Conservation (phyloP, 345 rosid genomes). For the Citrus mangshanensis region DNA sequence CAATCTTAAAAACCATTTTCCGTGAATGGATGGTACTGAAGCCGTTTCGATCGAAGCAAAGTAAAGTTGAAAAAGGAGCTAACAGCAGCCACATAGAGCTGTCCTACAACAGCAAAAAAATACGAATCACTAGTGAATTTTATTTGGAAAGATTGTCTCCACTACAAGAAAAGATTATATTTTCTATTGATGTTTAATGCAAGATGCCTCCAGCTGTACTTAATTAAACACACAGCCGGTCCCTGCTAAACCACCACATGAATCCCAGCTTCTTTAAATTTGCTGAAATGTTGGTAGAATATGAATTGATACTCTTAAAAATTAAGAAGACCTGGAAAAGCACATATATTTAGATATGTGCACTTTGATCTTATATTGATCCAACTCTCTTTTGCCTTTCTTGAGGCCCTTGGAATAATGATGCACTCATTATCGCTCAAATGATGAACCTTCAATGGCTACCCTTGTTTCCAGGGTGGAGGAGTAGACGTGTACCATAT, state of each 20-base stretch:
- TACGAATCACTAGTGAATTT: not conserved
- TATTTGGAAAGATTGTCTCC: not conserved
- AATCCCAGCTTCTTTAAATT: no score
- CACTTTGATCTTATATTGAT: not conserved
- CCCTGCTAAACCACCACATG: no score
- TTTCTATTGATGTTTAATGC: no score
- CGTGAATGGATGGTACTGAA: no score
- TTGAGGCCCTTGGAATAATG: not conserved
- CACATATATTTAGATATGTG: no score
- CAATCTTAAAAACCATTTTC: no score
- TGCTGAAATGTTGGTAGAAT: not conserved
- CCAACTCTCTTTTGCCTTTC: conserved; percentile 1
- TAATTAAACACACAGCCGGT: not conserved
- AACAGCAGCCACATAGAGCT: not conserved
- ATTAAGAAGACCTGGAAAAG: not conserved
- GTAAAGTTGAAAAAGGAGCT: no score
- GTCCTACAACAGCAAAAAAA: not conserved
- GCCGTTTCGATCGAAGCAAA: no score
- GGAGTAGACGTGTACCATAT: not conserved
- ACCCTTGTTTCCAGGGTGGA: conserved; percentile 15
- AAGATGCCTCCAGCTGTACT: conserved; percentile 1
- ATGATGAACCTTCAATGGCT: conserved; percentile 2
- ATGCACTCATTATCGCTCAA: not conserved
- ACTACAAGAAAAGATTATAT: not conserved
- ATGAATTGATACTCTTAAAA: not conserved